Base-by-base conservation (phyloP, 768 basidiomycete genomes). In the Floccularia luteovirens region DNA sequence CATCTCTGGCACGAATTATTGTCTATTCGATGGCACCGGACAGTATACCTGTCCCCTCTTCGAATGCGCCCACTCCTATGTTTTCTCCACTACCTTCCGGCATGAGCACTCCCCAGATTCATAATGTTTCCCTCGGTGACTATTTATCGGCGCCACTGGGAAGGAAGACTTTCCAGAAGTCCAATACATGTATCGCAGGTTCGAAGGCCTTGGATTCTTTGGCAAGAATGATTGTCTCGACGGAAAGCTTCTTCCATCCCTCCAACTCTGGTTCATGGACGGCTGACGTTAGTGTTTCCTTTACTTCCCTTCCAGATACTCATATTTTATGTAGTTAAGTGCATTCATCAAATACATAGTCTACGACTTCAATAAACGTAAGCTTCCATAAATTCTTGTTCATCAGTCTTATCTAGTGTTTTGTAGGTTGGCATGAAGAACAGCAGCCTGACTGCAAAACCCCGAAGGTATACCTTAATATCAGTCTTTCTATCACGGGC, bases 191-290 rank as follows among this genome's bases (percentile, higher is more conserved):
- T 56, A 62, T 91, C n/a, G 91, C 73, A 11, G 91, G 91, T 10
- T 86, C 78, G 17, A 86, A 78, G 56, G 87, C 90, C 3, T 62
- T 94, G 41, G 90, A 92, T 55, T 86, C 89, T 5, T 62, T 94
- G n/a, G 79, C 78, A 8, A 82, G 82, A 56, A 63, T 94, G 45
- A 79, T 94, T 48, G 86, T 85, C 5, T 89, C 88, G 4, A 85
- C 80, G 20, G 91, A 94, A 58, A 81, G 80, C 41, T 91, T 90
- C 63, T 94, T 92, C 62, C 90, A 92, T 55, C 90, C 90, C 0
- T 82, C 82, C 7, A 91, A 90, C 52, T 86, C 86, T 1, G 90
- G 90, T 6, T 67, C 74, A 8, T 91, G 88, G 83, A 88, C 88
- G 3, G 62, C 70, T 38, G 82, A 85, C 64, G 82, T 82, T 60